Base-by-base conservation (phyloP, 768 basidiomycete genomes). In the Naematelia encephala region DNA sequence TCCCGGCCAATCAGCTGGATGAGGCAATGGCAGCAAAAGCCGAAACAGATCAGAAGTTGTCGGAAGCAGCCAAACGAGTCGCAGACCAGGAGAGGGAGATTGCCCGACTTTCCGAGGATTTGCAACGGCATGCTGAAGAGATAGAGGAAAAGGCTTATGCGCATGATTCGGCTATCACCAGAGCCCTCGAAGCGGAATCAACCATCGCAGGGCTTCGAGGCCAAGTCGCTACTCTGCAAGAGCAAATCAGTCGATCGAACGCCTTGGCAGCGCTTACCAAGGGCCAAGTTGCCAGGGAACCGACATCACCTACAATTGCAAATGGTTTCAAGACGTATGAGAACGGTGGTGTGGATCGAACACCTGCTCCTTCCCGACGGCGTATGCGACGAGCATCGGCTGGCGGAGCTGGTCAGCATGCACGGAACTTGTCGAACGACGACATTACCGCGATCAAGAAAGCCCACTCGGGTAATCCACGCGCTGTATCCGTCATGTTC, bases 241-340 rank as follows among this genome's bases (percentile, higher is more conserved):
- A 99, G 73, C 94, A 98, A 74, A 85, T 98, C 64, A 93, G 93
- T 68, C 86, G 94, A 28, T 86, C 91, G n/a, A 91, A 93, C 72
- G 91, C 96, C 8, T 83, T 96, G 67, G 90, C 91, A 67, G 83
- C 85, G 14, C 82, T 96, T 51, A 92, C 90, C 11, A 85, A 87
- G 64, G 85, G 87, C 34, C 81, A 79, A 16, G 34, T 16, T 39
- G 19, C n/a, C 4, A 86, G 90, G 16, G 85, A 86, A 21, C 91
- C 92, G 0, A 89, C 89, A 2, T 93, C 92, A 64, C 86, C 88
- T 8, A 89, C 92, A 4, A 60, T 66, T 11, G 47, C 58, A 22
- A 67, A 72, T 45, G 83, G 83, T 29, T 81, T 93, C 47, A 86
- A 90, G 49, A 74, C 81, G 10, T 74, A 80, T 22, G 83, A 85